Conservation (phyloP, 2,329 filamentous ascomycete species). For the Shiraia bambusicola region DNA sequence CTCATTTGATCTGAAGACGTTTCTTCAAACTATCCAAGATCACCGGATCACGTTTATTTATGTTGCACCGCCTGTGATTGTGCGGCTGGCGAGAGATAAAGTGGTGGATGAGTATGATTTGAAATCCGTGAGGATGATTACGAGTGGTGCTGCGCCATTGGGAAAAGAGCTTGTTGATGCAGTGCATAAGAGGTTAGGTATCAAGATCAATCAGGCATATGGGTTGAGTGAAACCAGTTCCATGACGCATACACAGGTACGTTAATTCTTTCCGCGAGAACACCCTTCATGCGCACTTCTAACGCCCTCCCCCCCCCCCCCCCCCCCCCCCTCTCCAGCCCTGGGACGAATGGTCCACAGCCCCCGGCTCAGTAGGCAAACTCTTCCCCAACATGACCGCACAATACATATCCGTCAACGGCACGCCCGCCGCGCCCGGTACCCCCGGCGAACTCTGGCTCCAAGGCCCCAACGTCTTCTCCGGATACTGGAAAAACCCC, state of each 20-base stretch:
- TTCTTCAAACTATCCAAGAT: slow-evolving; percentile 73
- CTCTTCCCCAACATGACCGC: slow-evolving; percentile 76
- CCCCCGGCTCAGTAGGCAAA: slow-evolving; percentile 72
- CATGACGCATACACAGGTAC: slow-evolving; percentile 28
- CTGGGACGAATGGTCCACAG: slow-evolving; percentile 28
- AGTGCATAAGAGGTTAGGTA: slow-evolving; percentile 68
- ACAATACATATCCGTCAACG: slow-evolving; percentile 67
- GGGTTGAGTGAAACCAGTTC: slow-evolving; percentile 29
- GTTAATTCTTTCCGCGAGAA: neutral
- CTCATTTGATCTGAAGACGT: slow-evolving; percentile 77
- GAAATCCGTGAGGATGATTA: slow-evolving; percentile 74
- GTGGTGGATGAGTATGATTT: slow-evolving; percentile 78
- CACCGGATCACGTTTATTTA: slow-evolving; percentile 74
- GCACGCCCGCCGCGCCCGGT: slow-evolving; percentile 60
- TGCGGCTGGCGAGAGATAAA: slow-evolving; percentile 76
- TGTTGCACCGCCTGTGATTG: slow-evolving; percentile 79
- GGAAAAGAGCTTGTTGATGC: slow-evolving; percentile 75
- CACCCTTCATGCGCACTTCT: too few relatives aligned
- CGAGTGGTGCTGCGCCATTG: slow-evolving; percentile 81
- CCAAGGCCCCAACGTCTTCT: slow-evolving; percentile 76
- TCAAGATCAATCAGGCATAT: slow-evolving; percentile 30
- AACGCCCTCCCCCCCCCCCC: too few relatives aligned
- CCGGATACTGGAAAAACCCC: slow-evolving; percentile 73
- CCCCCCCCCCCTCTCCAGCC: too few relatives aligned
- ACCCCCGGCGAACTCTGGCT: slow-evolving; percentile 63